A percentile compares a stretch with the other conserved stretches of the same genome.
phyloP scores from a whole-genome alignment of 108 stramenopile species.

The Halocafeteria seosinensis region DNA sequence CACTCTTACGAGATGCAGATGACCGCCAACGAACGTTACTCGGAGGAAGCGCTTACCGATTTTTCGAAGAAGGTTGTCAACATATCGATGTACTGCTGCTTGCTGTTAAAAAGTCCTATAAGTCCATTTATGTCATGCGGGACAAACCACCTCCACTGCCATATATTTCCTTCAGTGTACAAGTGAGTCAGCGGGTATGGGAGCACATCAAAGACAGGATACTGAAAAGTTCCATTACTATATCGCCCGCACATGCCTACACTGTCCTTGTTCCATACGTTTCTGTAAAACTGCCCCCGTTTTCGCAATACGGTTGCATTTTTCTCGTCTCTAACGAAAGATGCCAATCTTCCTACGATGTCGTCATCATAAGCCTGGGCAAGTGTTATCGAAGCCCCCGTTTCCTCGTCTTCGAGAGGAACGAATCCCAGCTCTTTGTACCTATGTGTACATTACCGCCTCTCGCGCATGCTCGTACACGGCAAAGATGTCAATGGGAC shows the following conservation, averaged over 20 bases:
- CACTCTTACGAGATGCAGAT: too few species aligned
- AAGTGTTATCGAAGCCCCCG: background rate
- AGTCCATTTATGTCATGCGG: background rate
- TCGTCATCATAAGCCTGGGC: background rate
- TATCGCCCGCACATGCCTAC: background rate
- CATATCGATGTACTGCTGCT: too few species aligned
- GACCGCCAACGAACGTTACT: too few species aligned
- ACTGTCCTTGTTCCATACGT: too few species aligned
- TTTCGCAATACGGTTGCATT: too few species aligned
- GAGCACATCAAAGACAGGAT: background rate
- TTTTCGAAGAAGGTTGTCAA: too few species aligned
- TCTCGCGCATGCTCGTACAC: background rate
- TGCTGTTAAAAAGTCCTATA: background rate
- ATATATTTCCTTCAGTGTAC: slow-evolving; percentile 13
- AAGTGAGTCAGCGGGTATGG: background rate
- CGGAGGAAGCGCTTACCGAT: too few species aligned
- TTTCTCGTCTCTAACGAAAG: too few species aligned
- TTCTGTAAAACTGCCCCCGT: background rate
- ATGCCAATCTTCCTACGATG: too few species aligned
- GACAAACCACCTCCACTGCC: slow-evolving; percentile 2
- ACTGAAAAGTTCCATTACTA: background rate
- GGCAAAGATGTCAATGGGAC: background rate
- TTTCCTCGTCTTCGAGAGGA: background rate
- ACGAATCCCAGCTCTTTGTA: background rate
- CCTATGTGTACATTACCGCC: background rate